Conservation (phyloP, 805 yeast species). For the Starmerella powellii region DNA sequence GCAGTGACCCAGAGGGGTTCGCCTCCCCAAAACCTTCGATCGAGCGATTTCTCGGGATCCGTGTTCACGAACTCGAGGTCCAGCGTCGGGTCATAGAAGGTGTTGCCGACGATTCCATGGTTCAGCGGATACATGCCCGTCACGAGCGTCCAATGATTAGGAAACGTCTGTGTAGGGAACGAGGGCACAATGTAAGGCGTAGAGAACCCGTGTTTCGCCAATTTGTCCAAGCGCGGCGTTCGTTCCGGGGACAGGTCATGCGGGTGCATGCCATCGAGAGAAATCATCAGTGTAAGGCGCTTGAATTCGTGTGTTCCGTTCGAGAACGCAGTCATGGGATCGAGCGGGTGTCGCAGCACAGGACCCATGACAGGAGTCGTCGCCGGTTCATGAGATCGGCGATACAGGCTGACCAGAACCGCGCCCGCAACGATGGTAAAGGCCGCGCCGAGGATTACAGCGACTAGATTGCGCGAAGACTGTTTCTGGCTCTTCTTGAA, state of each 20-base stretch:
- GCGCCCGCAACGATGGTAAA: conserved; percentile 9
- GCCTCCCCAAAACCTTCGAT: conserved; percentile 73
- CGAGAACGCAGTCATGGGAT: conserved; percentile 13
- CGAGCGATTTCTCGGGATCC: conserved; percentile 40
- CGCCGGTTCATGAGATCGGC: conserved; percentile 1
- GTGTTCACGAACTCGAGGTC: conserved; percentile 52
- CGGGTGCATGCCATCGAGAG: conserved; percentile 87
- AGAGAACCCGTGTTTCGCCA: conserved; percentile 47
- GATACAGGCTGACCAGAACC: conserved; percentile 1
- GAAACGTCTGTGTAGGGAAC: conserved; percentile 81
- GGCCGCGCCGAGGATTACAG: conserved; percentile 4
- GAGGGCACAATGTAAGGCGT: conserved; percentile 73
- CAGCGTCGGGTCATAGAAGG: conserved; percentile 52
- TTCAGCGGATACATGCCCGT: conserved; percentile 75
- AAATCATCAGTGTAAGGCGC: conserved; percentile 70
- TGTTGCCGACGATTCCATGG: conserved; percentile 81
- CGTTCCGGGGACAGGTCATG: conserved; percentile 53
- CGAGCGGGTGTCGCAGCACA: conserved; percentile 11
- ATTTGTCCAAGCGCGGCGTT: conserved; percentile 60
- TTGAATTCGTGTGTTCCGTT: conserved; percentile 61
- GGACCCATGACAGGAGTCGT: neutral
- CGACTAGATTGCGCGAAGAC: conserved; percentile 6
- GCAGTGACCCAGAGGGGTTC: conserved; percentile 84
- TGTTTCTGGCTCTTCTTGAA: neutral
- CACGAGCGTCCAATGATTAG: conserved; percentile 83